These are phyloP conservation scores for Ensete ventricosum DNA, from an alignment of 176 grass and related monocot genomes.

Conservation along the genomic window DNA sequence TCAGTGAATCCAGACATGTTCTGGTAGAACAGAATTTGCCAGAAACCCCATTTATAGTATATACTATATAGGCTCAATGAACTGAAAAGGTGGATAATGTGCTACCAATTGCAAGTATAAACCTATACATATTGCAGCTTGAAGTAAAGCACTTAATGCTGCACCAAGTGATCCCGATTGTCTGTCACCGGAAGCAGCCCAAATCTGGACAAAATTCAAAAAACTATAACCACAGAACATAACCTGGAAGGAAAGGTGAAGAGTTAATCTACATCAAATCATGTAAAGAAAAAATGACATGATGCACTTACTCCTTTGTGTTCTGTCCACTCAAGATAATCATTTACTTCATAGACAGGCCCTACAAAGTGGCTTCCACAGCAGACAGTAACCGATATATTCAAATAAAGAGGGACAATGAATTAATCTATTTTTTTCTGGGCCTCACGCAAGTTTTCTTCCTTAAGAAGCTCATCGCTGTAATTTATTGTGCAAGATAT, in stretches of 20 bases:
- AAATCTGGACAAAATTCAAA: constrained; percentile 38
- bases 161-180: constrained; percentile 56
- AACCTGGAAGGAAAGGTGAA: constrained; percentile 23
- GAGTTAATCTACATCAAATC: constrained; percentile 8
- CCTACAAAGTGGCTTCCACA: too few species aligned
- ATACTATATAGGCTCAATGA: constrained; percentile 68
- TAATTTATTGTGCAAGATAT: constrained; percentile 97
- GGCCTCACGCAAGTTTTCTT: constrained; percentile 64
- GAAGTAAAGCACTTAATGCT: constrained; percentile 64
- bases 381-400: constrained; percentile 80
- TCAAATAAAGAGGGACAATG: constrained; percentile 69
- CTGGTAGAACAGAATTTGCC: constrained; percentile 74
- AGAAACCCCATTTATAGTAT: constrained; percentile 85
- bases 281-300: background rate
- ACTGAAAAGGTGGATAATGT: constrained; percentile 67
- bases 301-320: constrained; percentile 22
- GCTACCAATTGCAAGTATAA: constrained; percentile 72
- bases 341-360: background rate
- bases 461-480: constrained; percentile 67
- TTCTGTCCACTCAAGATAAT: constrained; percentile 67
- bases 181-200: constrained; percentile 35
- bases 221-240: background rate
- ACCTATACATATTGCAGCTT: constrained; percentile 82
- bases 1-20: constrained; percentile 99
- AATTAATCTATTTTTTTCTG: constrained; percentile 63